Evolutionary conservation across 1,284 basidiomycete genomes (phyloP), one percentile per base, ranked within the genome.

Genomic region (Ustilago trichophora): DNA sequence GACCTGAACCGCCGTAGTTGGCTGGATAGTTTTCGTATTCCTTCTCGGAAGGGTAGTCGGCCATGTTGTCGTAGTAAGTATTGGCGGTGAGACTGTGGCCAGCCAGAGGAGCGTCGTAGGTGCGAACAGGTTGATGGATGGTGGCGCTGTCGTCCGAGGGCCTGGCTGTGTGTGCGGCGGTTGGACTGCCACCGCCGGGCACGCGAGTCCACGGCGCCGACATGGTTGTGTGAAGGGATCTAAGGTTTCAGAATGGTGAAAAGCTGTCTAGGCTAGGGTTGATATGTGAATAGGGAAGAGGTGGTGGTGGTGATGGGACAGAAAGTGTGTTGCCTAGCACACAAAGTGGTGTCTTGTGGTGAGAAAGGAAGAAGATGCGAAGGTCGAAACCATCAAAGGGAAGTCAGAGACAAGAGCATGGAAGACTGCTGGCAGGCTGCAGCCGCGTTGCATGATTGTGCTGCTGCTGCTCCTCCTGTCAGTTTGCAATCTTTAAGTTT

Each of bases 121-220:
- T 67, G 6, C 64, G 46, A 27, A 50, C 43, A 16, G 51, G 47
- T 3, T 16, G 31, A 16, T 49, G 31, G 7, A 60, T 47, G 13
- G 64, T 55, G 13, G 63, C 42, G 37, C 41, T 55, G 27, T 67
- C 64, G 3, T 67, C 52, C 0, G 64, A 67, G 18, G 19, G 43
- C 19, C 57, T 35, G 16, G 27, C 25, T 18, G 33, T 15, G 6
- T 11, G 40, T n/a, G 10, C 32, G 4, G 52, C 16, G 2, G 42
- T 18, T 3, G 47, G 45, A 13, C 27, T 40, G 22, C 37, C 37
- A 16, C 57, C 57, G 41, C 43, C 57, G 26, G 64, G 64, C 52
- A 60, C 63, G 35, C 64, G 57, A 6, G 53, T 45, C 64, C 64
- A 67, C 38, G 64, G 49, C 36, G 52, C 53, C 43, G 64, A 67